Evolutionary conservation across 1,284 basidiomycete genomes (phyloP), one percentile per base, ranked within the genome.

Genomic region (Agroathelia rolfsii): DNA sequence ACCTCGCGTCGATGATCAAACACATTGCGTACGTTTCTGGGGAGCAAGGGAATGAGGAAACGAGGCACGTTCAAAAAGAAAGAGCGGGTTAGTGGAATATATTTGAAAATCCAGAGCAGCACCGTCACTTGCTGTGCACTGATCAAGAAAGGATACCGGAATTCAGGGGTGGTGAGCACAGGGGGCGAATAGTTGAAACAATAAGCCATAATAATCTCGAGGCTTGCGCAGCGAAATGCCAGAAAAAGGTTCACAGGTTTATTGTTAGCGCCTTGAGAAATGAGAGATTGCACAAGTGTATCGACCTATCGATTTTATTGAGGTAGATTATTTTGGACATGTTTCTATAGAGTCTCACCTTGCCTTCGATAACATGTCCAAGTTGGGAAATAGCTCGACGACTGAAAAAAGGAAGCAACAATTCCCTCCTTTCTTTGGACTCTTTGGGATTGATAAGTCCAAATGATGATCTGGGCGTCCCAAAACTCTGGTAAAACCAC

Each of bases 201-300:
- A 36, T 59, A 57, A 4, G 52, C 45, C 6, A 52, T 46, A 28
- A 61, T 56, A 31, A 61, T 55, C 28, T 59, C 59, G 37, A 59
- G 40, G 10, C 56, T 53, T 3, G 49, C 45, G 21, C 53, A 55
- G 26, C 55, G 49, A 32, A 56, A 59, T 5, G 54, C 59, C 27
- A 52, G 40, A 38, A 53, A 51, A 43, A 59, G 44, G 30, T 61
- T 47, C 5, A 42, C 41, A 14, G 59, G 48, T 6, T 36, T 30
- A 11, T 34, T 26, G 27, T 28, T 27, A 30, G 41, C 21, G 50
- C 35, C 24, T 15, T 20, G 18, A 10, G 30, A 23, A 7, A 42
- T 40, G 24, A 36, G 4, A 61, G 37, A 30, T 42, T n/a, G n/a
- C n/a, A n/a, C n/a, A 6, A 49, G 36, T 21, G 39, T 48, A 19